These are phyloP conservation scores for Prunus salicina DNA, from an alignment of 306 rosid species.

Conservation along the genomic window DNA sequence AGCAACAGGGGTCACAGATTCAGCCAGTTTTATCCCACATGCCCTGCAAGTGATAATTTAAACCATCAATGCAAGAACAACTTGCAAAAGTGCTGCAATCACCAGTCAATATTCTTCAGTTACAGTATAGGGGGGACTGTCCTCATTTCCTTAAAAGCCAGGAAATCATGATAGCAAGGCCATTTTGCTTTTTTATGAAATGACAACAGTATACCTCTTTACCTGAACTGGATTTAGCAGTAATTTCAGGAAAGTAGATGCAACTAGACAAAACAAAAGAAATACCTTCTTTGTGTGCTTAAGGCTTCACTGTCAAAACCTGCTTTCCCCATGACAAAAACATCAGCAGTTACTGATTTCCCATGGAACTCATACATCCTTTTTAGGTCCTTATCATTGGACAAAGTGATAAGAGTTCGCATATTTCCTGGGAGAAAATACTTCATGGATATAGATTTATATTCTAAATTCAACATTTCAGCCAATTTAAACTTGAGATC, in stretches of 20 bases:
- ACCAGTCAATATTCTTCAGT: not conserved
- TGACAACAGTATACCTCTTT: too few relatives aligned
- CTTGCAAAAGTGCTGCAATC: slow-evolving; percentile 2
- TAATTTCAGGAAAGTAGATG: not conserved
- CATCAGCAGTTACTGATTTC: slow-evolving; percentile 48
- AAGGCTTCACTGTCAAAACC: slow-evolving; percentile 34
- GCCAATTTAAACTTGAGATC: slow-evolving; percentile 51
- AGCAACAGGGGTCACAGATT: slow-evolving; percentile 30
- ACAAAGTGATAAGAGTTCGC: slow-evolving; percentile 42
- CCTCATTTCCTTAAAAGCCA: slow-evolving; percentile 15
- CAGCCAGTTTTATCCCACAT: slow-evolving; percentile 38
- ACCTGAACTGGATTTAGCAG: not conserved
- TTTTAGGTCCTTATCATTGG: slow-evolving; percentile 47
- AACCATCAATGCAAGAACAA: slow-evolving; percentile 11
- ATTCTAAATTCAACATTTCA: slow-evolving; percentile 38
- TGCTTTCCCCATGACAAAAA: slow-evolving; percentile 39
- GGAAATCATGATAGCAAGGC: not conserved
- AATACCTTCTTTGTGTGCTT: slow-evolving; percentile 31
- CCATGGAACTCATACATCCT: slow-evolving; percentile 54
- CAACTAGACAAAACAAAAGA: slow-evolving; percentile 3
- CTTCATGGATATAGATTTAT: slow-evolving; percentile 41
- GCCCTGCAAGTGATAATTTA: slow-evolving; percentile 29
- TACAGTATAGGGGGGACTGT: not conserved
- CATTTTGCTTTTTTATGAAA: not conserved
- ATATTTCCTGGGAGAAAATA: slow-evolving; percentile 54